phyloP scores from a whole-genome alignment of 2,329 filamentous ascomycete genomes.

The Trichothecium roseum region DNA sequence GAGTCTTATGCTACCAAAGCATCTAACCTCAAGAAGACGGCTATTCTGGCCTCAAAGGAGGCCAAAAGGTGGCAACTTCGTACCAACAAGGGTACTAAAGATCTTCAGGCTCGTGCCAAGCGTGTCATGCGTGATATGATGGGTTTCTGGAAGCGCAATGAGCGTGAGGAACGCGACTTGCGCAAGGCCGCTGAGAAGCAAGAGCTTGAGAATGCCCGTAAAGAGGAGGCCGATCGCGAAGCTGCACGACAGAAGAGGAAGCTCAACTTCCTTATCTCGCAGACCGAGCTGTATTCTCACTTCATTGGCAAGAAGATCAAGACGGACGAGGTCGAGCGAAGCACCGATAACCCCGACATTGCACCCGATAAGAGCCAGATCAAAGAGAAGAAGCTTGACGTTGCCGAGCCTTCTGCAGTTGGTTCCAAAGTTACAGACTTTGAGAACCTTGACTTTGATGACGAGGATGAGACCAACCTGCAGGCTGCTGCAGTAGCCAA shows the following conservation, averaged over 20 bases:
- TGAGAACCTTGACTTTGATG: conserved; percentile 90
- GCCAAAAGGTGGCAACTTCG: conserved; percentile 94
- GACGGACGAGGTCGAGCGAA: conserved; percentile 86
- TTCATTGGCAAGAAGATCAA: conserved; percentile 99
- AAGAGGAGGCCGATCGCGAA: conserved; percentile 94
- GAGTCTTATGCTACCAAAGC: conserved; percentile 78
- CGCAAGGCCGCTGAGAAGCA: conserved; percentile 91
- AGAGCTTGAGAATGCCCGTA: conserved; percentile 92
- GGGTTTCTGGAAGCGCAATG: conserved; percentile 98
- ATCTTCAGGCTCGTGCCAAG: conserved; percentile 92
- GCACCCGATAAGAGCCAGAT: conserved; percentile 33
- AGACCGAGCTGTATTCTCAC: conserved; percentile 97
- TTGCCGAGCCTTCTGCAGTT: conserved; percentile 41
- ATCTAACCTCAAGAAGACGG: conserved; percentile 97
- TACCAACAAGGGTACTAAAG: conserved; percentile 97
- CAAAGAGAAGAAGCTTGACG: conserved; percentile 32
- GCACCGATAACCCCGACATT: conserved; percentile 71
- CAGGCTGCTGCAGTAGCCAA: conserved; percentile 85
- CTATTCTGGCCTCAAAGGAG: conserved; percentile 92
- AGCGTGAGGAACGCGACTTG: conserved; percentile 90
- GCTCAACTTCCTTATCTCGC: conserved; percentile 97
- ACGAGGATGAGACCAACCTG: conserved; percentile 77
- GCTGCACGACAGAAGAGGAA: conserved; percentile 96
- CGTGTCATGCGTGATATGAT: conserved; percentile 99
- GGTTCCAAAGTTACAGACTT: conserved; percentile 79